These are phyloP conservation scores for Geosmithia putterillii DNA, from an alignment of 2,329 filamentous ascomycete genomes.

Conservation along the genomic window DNA sequence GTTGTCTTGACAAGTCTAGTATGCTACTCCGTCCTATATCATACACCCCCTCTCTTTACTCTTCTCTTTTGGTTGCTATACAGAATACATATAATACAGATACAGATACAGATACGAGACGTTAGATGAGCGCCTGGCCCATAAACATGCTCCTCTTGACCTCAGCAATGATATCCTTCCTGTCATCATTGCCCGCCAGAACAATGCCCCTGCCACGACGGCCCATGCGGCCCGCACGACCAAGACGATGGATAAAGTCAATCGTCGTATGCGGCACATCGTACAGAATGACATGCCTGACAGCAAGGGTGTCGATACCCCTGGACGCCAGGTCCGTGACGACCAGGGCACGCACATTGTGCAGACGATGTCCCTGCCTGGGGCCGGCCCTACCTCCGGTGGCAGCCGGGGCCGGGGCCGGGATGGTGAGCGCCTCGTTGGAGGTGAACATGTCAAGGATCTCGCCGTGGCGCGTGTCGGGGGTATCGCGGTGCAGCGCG, in stretches of 20 bases:
- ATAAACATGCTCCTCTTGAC: slow-evolving; percentile 83
- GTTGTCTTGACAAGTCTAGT: too few species aligned
- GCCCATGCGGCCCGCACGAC: slow-evolving; percentile 85
- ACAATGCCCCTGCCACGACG: slow-evolving; percentile 81
- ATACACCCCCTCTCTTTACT: too few species aligned
- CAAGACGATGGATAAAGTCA: slow-evolving; percentile 94
- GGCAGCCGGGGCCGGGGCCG: slow-evolving; percentile 15
- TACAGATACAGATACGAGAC: not conserved
- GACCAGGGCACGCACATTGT: slow-evolving; percentile 81
- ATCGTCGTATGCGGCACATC: slow-evolving; percentile 97
- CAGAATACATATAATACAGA: not conserved
- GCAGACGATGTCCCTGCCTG: slow-evolving; percentile 26
- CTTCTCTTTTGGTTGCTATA: too few species aligned
- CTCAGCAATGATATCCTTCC: slow-evolving; percentile 82
- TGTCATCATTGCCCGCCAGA: slow-evolving; percentile 77
- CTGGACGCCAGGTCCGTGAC: slow-evolving; percentile 87
- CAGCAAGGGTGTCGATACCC: slow-evolving; percentile 87
- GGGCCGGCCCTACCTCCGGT: slow-evolving; percentile 17
- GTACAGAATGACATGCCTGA: slow-evolving; percentile 85
- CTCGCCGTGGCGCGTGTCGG: slow-evolving; percentile 64
- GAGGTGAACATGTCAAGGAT: slow-evolving; percentile 65
- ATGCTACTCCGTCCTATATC: too few species aligned
- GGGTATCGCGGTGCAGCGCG: slow-evolving; percentile 74
- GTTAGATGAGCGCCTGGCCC: slow-evolving; percentile 62
- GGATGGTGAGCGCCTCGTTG: slow-evolving; percentile 24